Conservation (phyloP, 2,329 filamentous ascomycete genomes). For the Exophiala calicioides region DNA sequence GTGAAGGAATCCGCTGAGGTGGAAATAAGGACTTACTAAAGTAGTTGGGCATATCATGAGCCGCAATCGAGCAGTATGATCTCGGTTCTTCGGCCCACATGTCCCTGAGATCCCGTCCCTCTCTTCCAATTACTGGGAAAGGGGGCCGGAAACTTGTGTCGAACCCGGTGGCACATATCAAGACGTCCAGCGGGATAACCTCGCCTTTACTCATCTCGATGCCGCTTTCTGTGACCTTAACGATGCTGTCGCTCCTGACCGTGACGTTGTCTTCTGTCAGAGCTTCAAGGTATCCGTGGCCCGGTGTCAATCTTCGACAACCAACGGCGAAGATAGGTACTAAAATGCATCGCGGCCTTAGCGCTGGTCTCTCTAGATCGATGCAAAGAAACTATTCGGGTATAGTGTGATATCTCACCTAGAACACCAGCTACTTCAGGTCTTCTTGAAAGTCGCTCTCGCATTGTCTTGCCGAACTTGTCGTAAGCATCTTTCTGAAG, state of each 20-base stretch:
- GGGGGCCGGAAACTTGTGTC: conserved; percentile 38
- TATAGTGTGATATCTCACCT: too few relatives aligned
- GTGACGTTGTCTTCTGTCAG: conserved; percentile 26
- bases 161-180: conserved; percentile 42
- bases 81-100: conserved; percentile 39
- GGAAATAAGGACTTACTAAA: conserved; percentile 29
- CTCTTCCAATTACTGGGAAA: conserved; percentile 36
- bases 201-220: conserved; percentile 31
- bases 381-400: too few relatives aligned
- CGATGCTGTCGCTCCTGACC: conserved; percentile 6
- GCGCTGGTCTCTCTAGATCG: too few relatives aligned
- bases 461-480: conserved; percentile 46
- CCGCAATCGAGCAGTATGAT: conserved; percentile 49
- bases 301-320: conserved; percentile 41
- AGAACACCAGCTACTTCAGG: conserved; percentile 43
- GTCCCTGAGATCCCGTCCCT: conserved; percentile 32
- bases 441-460: conserved; percentile 44
- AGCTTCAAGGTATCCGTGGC: conserved; percentile 41
- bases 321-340: conserved; percentile 33
- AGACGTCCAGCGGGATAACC: conserved; percentile 34
- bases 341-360: conserved; percentile 18
- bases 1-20: too few relatives aligned
- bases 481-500: conserved; percentile 42
- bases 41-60: conserved; percentile 46
- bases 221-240: neutral